These are phyloP conservation scores for Solanum pinnatisectum DNA, from an alignment of 257 asterid genomes.

Conservation along the genomic window DNA sequence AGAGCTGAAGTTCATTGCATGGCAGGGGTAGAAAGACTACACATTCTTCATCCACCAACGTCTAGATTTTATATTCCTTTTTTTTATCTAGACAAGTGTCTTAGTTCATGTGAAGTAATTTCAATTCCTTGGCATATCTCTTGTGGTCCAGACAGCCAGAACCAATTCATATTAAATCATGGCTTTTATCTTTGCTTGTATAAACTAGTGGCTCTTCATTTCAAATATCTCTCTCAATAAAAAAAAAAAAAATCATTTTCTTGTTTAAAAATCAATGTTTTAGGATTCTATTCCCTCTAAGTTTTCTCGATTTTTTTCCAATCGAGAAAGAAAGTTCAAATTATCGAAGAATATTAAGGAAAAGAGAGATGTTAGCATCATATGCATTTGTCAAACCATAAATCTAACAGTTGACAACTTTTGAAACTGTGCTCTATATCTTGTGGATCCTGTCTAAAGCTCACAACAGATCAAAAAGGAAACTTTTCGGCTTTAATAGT, in stretches of 20 bases:
- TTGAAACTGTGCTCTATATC: constrained; percentile 13
- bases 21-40: background rate
- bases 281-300: background rate
- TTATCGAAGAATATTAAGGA: background rate
- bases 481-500: constrained; percentile 20
- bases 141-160: background rate
- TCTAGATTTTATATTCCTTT: background rate
- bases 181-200: background rate
- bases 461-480: background rate
- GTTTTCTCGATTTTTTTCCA: background rate
- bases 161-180: background rate
- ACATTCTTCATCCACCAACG: background rate
- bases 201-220: background rate
- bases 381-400: constrained; percentile 12
- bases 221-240: background rate
- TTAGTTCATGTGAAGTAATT: background rate
- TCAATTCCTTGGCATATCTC: background rate
- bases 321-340: background rate
- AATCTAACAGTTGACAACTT: constrained; percentile 3
- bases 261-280: background rate
- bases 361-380: background rate
- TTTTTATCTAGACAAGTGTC: background rate
- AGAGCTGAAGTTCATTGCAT: background rate
- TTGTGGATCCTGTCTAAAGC: constrained; percentile 12
- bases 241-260: background rate